Base-by-base conservation (phyloP, 768 basidiomycete genomes). In the Harrya chromipes region DNA sequence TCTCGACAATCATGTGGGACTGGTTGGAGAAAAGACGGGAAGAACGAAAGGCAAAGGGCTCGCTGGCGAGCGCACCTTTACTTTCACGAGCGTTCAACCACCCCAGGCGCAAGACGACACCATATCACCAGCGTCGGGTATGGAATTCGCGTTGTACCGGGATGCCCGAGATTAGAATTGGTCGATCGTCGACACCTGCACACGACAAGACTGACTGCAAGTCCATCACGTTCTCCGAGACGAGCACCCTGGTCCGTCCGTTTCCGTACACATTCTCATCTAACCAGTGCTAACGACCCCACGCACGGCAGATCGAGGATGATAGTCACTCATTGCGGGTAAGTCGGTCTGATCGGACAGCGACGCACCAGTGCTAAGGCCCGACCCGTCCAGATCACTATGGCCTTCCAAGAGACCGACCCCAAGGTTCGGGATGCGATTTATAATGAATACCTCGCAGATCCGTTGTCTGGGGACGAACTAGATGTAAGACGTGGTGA, bases 201-300 rank as follows among this genome's bases (percentile, higher is more conserved):
- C 26, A 29, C 12, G 11, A 29, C 34, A 46, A 44, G 11, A 14
- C 35, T 13, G 38, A 42, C 8, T 2, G 14, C 20, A 21, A n/a
- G 8, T 17, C 19, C 2, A 37, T 46, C 21, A 4, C 31, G 11
- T 23, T 43, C 11, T 61, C 60, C 4, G 49, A 56, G 19, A 56
- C 54, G 2, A 54, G 52, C 20, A 62, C 54, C 17, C 24, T 56
- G 47, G 57, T 62, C 29, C 16, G 50, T 53, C 31, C 20, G 2
- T 38, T 40, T 16, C 20, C 26, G 21, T 20, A 3, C 20, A 27
- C 24, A 33, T 27, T 8, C 34, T 5, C 20, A 1, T 35, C 6
- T 16, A 7, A 26, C 9, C 9, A 39, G 34, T 20, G 9, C 35
- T 43, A 2, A 52, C 50, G 16, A 34, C 21, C 20, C 17, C 3